These are phyloP conservation scores for Quercus cerris DNA, from an alignment of 306 rosid species.

Conservation along the genomic window DNA sequence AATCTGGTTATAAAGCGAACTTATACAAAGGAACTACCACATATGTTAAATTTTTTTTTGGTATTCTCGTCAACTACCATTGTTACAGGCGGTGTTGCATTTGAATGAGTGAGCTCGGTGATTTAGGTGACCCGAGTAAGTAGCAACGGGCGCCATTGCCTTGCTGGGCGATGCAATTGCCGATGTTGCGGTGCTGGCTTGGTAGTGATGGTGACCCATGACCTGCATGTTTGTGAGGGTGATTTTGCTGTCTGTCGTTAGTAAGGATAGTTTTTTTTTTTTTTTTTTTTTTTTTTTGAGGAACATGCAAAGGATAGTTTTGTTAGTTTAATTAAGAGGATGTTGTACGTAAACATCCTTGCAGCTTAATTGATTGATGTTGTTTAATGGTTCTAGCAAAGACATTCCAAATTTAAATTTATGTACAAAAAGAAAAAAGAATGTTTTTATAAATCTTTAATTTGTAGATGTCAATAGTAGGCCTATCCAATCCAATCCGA, in stretches of 20 bases:
- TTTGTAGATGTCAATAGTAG: no score
- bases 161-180: conserved; percentile 81
- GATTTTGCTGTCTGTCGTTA: background rate
- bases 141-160: conserved; percentile 66
- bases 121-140: conserved; percentile 81
- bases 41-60: background rate
- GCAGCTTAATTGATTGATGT: no score
- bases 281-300: no score
- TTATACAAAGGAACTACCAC: background rate
- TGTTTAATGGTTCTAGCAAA: no score
- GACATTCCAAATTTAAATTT: no score
- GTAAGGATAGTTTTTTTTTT: no score
- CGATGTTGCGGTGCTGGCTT: conserved; percentile 29
- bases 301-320: no score
- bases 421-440: no score
- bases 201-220: conserved; percentile 62
- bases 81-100: conserved; percentile 34
- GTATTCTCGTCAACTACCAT: background rate
- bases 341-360: no score
- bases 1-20: background rate
- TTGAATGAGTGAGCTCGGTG: conserved; percentile 97
- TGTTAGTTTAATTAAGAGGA: no score
- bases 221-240: conserved; percentile 10
- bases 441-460: no score
- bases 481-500: no score